A percentile compares a stretch with the other conserved stretches of the same genome.
phyloP scores from a whole-genome alignment of 306 rosid species.

The Corylus americana region DNA sequence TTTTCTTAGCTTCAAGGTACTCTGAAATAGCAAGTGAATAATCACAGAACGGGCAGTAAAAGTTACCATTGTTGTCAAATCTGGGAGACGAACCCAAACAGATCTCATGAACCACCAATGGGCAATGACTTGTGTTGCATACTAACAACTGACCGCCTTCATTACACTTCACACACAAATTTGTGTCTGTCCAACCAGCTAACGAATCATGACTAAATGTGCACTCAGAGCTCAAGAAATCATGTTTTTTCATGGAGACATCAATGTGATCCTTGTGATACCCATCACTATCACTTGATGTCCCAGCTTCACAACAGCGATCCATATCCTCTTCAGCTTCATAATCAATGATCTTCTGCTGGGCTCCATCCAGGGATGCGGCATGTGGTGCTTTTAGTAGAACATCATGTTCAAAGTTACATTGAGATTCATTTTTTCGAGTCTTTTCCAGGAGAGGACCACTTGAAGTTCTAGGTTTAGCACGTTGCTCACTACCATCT shows the following conservation, averaged over 20 bases:
- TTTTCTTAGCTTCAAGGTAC: constrained; percentile 61
- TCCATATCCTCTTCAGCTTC: constrained; percentile 36
- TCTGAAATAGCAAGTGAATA: constrained; percentile 51
- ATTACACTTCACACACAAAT: constrained; percentile 54
- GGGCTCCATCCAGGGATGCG: constrained; percentile 29
- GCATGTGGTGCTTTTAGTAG: constrained; percentile 25
- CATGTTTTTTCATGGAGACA: constrained; percentile 43
- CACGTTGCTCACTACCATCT: constrained; percentile 11
- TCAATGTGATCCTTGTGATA: constrained; percentile 37
- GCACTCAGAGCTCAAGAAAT: constrained; percentile 42
- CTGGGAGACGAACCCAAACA: constrained; percentile 47
- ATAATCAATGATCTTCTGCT: constrained; percentile 29
- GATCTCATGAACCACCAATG: constrained; percentile 60
- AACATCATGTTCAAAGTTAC: constrained; percentile 32
- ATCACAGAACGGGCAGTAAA: constrained; percentile 72
- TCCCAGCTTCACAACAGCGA: constrained; percentile 28
- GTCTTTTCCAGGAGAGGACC: constrained; percentile 19
- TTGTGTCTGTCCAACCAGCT: constrained; percentile 26
- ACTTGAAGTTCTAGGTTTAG: constrained; percentile 23
- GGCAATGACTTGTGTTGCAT: constrained; percentile 59
- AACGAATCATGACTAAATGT: constrained; percentile 27
- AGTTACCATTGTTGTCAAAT: constrained; percentile 42
- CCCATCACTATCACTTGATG: constrained; percentile 36
- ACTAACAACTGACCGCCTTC: constrained; percentile 55
- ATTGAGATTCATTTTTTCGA: constrained; percentile 12